A percentile compares a stretch with the other conserved stretches of the same genome.
Conservation (phyloP, 1,284 basidiomycete genomes). For the Schizopora paradoxa region DNA sequence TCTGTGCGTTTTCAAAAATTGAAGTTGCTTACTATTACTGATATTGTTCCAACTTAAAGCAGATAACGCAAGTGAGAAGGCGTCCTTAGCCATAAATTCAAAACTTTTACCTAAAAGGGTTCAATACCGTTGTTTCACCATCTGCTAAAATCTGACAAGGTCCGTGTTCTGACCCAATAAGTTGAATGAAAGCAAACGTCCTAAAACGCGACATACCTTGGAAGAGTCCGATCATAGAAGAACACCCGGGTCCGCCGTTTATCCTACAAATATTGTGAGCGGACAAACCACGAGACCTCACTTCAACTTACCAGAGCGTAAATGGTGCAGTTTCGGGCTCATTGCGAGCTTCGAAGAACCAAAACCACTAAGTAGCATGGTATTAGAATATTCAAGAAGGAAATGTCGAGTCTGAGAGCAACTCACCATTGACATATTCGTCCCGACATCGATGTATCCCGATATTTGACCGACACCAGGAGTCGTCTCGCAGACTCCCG, state of each 20-base stretch:
- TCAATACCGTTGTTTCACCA: slow-evolving; percentile 44
- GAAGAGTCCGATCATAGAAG: slow-evolving; percentile 62
- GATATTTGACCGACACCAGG: slow-evolving; percentile 63
- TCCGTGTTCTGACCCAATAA: slow-evolving; percentile 43
- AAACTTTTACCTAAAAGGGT: slow-evolving; percentile 43
- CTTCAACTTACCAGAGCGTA: slow-evolving; percentile 50
- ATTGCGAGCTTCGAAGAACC: slow-evolving; percentile 64
- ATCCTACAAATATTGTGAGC: slow-evolving; percentile 33
- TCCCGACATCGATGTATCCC: slow-evolving; percentile 58
- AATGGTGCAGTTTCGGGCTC: slow-evolving; percentile 58
- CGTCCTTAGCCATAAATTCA: too few species aligned
- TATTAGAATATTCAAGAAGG: slow-evolving; percentile 11
- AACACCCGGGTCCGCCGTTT: slow-evolving; percentile 58
- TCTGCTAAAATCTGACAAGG: slow-evolving; percentile 54
- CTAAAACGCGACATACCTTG: slow-evolving; percentile 36
- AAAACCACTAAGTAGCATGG: slow-evolving; percentile 69
- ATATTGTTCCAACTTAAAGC: slow-evolving; percentile 59
- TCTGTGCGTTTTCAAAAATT: neutral
- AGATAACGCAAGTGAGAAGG: slow-evolving; percentile 14
- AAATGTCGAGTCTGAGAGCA: too few species aligned
- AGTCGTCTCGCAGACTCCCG: slow-evolving; percentile 70
- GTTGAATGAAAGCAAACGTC: slow-evolving; percentile 10
- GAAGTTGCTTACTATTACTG: slow-evolving; percentile 48
- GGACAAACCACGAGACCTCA: slow-evolving; percentile 15
- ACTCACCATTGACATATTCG: slow-evolving; percentile 56